Evolutionary conservation across 192 early-diverging fungal genomes (phyloP).

Genomic region (Podila verticillata): DNA sequence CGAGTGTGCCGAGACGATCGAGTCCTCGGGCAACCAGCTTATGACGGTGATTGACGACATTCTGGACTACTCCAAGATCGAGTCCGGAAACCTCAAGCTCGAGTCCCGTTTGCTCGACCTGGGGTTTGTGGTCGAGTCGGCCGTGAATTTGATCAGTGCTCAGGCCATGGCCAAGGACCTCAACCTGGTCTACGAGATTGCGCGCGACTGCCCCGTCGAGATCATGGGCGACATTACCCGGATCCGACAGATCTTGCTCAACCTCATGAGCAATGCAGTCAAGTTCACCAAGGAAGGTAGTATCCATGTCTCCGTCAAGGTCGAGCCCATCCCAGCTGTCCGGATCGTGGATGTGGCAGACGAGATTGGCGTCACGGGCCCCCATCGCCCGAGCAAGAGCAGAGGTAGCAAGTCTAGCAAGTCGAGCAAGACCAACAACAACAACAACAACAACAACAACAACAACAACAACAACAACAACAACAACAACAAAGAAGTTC

Average conservation of each 20-base stretch:
- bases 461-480: too few species aligned
- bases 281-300: slow-evolving; percentile 62
- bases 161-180: slow-evolving; percentile 72
- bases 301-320: slow-evolving; percentile 41
- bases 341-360: slow-evolving; percentile 10
- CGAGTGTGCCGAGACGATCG: slow-evolving; percentile 65
- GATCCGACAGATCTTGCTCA: slow-evolving; percentile 63
- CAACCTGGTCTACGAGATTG: slow-evolving; percentile 62
- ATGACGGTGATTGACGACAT: slow-evolving; percentile 62
- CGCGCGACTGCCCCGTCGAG: slow-evolving; percentile 51
- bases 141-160: slow-evolving; percentile 69
- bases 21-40: slow-evolving; percentile 53
- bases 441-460: too few species aligned
- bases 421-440: too few species aligned
- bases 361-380: background rate
- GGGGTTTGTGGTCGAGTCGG: slow-evolving; percentile 66
- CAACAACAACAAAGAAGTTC: too few species aligned
- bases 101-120: slow-evolving; percentile 71
- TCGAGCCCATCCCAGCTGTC: slow-evolving; percentile 28
- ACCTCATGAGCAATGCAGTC: slow-evolving; percentile 63
- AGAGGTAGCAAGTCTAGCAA: background rate
- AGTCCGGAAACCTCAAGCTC: slow-evolving; percentile 77
- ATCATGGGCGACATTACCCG: slow-evolving; percentile 63
- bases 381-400: too few species aligned
- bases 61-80: slow-evolving; percentile 81